These are phyloP conservation scores for Boechera retrofracta DNA, from an alignment of 345 rosid genomes.

Conservation along the genomic window DNA sequence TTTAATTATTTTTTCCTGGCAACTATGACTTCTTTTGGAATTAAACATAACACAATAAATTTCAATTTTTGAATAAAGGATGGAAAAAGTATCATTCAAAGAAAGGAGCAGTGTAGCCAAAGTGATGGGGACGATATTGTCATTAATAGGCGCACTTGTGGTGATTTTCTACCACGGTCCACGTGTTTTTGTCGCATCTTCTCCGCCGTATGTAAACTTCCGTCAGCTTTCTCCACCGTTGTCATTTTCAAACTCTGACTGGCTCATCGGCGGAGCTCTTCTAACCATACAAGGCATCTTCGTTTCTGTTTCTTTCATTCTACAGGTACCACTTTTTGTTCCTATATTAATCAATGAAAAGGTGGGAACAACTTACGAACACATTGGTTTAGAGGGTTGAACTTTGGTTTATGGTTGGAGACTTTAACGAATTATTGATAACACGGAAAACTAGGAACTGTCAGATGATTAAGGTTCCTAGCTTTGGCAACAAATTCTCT, in stretches of 20 bases:
- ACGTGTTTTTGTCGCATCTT: constrained; percentile 44
- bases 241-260: constrained; percentile 52
- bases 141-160: constrained; percentile 72
- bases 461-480: too few species aligned
- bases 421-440: too few species aligned
- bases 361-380: too few species aligned
- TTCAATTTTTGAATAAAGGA: constrained; percentile 48
- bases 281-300: constrained; percentile 62
- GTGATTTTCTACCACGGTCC: constrained; percentile 78
- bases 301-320: constrained; percentile 70
- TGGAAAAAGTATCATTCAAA: constrained; percentile 63
- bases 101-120: constrained; percentile 73
- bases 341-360: too few species aligned
- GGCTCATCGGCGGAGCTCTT: constrained; percentile 73
- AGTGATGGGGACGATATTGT: constrained; percentile 72
- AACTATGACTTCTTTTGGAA: neutral
- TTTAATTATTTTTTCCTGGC: neutral
- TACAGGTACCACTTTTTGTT: constrained; percentile 58
- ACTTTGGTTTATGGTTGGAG: too few species aligned
- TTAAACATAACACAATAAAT: neutral
- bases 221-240: constrained; percentile 44
- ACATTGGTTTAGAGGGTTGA: neutral
- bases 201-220: constrained; percentile 36
- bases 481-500: too few species aligned
- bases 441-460: too few species aligned